Percentiles rank a stretch among this genome's conserved stretches.
phyloP scores from a whole-genome alignment of 2,329 filamentous ascomycete genomes.

The Penicillium crustosum region DNA sequence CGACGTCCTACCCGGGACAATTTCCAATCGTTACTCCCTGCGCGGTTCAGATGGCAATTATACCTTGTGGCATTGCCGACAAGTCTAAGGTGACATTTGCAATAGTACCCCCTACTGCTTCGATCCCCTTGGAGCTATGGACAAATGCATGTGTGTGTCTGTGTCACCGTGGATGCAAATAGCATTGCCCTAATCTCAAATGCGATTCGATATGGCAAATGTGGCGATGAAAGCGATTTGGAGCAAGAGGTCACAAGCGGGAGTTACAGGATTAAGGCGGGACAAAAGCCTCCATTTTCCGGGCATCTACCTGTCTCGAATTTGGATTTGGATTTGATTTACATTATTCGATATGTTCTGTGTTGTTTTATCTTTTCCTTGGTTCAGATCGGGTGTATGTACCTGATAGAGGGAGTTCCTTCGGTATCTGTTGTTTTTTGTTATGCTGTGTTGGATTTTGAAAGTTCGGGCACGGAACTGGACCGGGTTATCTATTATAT shows the following conservation, averaged over 20 bases:
- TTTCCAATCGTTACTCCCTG: not conserved
- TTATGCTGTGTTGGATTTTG: not conserved
- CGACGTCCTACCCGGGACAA: not conserved
- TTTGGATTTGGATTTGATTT: not conserved
- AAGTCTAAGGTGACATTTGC: not conserved
- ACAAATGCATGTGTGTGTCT: not conserved
- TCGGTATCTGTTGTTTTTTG: not conserved
- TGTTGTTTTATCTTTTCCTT: not conserved
- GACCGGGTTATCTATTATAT: conserved; percentile 2
- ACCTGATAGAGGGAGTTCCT: conserved; percentile 2
- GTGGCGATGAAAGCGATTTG: not conserved
- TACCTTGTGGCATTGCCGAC: not conserved
- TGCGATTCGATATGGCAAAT: not conserved
- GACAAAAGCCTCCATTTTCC: not conserved
- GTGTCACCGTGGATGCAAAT: not conserved
- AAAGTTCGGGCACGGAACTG: not conserved
- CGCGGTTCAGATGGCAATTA: not conserved
- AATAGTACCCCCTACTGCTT: not conserved
- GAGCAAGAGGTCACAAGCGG: not conserved
- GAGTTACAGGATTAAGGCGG: not conserved
- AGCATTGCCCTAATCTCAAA: not conserved
- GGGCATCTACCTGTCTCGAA: not conserved
- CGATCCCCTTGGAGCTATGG: not conserved
- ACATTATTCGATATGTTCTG: not conserved
- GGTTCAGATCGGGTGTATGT: not conserved